Conservation (phyloP, 2,329 filamentous ascomycete species). For the Chrysoporthe cubensis region DNA sequence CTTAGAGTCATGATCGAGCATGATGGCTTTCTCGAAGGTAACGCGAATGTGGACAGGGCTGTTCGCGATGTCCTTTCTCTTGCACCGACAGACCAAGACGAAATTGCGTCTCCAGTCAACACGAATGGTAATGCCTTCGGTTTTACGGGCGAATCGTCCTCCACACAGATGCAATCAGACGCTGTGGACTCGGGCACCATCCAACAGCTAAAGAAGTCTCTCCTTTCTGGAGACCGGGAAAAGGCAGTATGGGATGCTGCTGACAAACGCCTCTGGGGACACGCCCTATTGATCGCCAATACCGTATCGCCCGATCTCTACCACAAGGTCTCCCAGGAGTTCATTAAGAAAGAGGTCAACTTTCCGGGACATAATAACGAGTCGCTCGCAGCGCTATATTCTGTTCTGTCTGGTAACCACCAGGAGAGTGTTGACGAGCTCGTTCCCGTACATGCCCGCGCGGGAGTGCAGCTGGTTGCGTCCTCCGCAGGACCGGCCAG, state of each 20-base stretch:
- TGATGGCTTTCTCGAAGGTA: conserved; percentile 81
- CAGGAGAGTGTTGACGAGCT: conserved; percentile 96
- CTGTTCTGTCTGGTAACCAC: conserved; percentile 89
- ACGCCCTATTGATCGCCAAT: conserved; percentile 87
- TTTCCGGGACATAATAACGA: conserved; percentile 78
- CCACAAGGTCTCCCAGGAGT: conserved; percentile 93
- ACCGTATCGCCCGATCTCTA: conserved; percentile 81
- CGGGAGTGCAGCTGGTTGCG: conserved; percentile 88
- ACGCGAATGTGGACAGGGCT: conserved; percentile 70
- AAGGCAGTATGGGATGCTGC: conserved; percentile 92
- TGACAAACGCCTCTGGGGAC: conserved; percentile 93
- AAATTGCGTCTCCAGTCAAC: conserved; percentile 34
- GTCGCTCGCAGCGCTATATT: conserved; percentile 88
- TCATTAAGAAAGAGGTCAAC: conserved; percentile 93
- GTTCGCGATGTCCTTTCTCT: conserved; percentile 77
- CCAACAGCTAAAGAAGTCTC: conserved; percentile 71
- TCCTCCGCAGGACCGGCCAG: conserved; percentile 59
- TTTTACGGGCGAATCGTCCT: conserved; percentile 32
- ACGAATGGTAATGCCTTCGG: conserved; percentile 29
- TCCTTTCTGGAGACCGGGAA: conserved; percentile 82
- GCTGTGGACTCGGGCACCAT: conserved; percentile 70
- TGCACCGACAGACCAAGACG: conserved; percentile 41
- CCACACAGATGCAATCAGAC: conserved; percentile 50
- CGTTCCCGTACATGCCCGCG: conserved; percentile 88
- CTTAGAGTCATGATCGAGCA: conserved; percentile 80